Conservation (phyloP, 2,329 filamentous ascomycete species). For the Paecilomyces fulvus region DNA sequence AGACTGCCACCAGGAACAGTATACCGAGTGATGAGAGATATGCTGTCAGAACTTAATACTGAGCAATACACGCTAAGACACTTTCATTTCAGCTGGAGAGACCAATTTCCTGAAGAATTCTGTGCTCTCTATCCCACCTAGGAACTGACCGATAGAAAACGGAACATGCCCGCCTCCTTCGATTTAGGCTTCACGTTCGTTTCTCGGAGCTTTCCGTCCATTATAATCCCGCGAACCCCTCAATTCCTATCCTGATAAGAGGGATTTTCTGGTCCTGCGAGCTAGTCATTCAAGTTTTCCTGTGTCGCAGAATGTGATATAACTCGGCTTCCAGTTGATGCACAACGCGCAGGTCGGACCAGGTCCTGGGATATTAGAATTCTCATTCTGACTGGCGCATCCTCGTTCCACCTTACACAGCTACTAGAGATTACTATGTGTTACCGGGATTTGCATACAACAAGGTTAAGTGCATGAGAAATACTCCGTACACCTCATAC, state of each 20-base stretch:
- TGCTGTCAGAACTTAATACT: background rate
- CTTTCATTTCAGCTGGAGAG: background rate
- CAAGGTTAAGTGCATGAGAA: background rate
- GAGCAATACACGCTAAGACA: background rate
- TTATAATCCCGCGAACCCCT: background rate
- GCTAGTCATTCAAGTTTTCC: background rate
- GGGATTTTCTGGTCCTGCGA: background rate
- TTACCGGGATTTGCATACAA: background rate
- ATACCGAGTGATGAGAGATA: background rate
- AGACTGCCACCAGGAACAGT: background rate
- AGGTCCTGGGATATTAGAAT: background rate
- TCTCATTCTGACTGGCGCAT: background rate
- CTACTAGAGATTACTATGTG: background rate
- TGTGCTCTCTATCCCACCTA: background rate
- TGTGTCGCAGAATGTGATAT: background rate
- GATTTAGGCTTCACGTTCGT: background rate
- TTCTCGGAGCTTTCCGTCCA: background rate
- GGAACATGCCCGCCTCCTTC: background rate
- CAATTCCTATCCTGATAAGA: background rate
- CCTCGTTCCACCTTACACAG: background rate
- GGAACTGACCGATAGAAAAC: background rate
- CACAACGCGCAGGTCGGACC: background rate
- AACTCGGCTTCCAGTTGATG: background rate
- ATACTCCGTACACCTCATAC: background rate
- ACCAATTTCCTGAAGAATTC: background rate